These are phyloP conservation scores for Phialophora tarda DNA, from an alignment of 2,329 filamentous ascomycete genomes.

Conservation along the genomic window DNA sequence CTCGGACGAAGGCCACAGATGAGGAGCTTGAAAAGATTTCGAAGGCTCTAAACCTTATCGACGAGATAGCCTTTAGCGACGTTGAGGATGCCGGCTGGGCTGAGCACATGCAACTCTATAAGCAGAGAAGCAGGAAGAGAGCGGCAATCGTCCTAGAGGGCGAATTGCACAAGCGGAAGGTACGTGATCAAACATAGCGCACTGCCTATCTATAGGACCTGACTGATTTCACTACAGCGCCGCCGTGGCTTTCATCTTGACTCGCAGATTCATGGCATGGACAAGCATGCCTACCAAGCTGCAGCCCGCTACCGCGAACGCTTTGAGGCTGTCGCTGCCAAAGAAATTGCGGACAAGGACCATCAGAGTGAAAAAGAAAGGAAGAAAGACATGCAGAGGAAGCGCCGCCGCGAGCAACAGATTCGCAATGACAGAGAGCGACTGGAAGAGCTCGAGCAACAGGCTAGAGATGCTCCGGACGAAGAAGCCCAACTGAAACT, in stretches of 20 bases:
- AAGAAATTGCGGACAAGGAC: slow-evolving; percentile 87
- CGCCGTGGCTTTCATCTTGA: slow-evolving; percentile 62
- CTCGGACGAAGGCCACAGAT: slow-evolving; percentile 59
- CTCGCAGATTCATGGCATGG: slow-evolving; percentile 64
- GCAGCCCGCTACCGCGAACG: slow-evolving; percentile 76
- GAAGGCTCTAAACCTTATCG: slow-evolving; percentile 65
- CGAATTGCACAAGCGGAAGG: slow-evolving; percentile 68
- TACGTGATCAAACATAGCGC: slow-evolving; percentile 47
- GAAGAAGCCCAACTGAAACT: slow-evolving; percentile 81
- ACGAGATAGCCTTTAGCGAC: slow-evolving; percentile 63
- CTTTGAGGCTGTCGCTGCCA: slow-evolving; percentile 79
- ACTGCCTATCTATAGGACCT: slow-evolving; percentile 2
- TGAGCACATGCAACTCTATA: slow-evolving; percentile 60
- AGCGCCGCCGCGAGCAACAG: slow-evolving; percentile 91
- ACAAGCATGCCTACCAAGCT: slow-evolving; percentile 70
- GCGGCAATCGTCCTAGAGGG: slow-evolving; percentile 67
- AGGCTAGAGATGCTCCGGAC: slow-evolving; percentile 78
- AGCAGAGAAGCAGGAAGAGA: slow-evolving; percentile 66
- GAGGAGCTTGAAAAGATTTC: slow-evolving; percentile 73
- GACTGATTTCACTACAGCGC: slow-evolving; percentile 54
- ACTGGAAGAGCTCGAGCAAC: slow-evolving; percentile 77
- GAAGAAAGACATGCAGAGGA: slow-evolving; percentile 99
- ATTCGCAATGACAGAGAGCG: slow-evolving; percentile 87
- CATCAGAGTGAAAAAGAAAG: slow-evolving; percentile 95
- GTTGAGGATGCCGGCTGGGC: slow-evolving; percentile 60